Evolutionary conservation across 345 rosid genomes (phyloP).

Genomic region (Populus nigra): DNA sequence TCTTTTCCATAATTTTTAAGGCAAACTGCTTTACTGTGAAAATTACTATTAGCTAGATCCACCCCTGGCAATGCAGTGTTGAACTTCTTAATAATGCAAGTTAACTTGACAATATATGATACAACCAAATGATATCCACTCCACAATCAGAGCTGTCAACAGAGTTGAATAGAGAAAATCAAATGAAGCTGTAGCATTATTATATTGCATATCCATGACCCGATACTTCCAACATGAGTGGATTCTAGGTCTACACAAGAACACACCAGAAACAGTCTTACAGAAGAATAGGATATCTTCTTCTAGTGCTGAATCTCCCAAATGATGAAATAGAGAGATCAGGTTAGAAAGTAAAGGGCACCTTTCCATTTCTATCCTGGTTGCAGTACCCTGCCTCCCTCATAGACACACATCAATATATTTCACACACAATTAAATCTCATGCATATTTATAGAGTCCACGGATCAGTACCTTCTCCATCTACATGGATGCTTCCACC

Average conservation of each 20-base stretch:
- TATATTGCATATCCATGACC: background rate
- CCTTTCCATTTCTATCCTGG: background rate
- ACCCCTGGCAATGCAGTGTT: background rate
- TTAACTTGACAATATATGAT: background rate
- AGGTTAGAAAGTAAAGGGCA: background rate
- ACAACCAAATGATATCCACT: background rate
- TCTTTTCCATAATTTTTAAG: background rate
- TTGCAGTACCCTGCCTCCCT: background rate
- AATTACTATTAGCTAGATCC: background rate
- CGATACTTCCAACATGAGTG: too few species aligned
- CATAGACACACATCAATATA: too few species aligned
- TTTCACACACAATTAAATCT: too few species aligned
- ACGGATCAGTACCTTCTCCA: conserved; percentile 67
- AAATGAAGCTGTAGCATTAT: background rate
- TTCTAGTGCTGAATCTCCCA: background rate
- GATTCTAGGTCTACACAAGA: too few species aligned
- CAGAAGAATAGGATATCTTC: background rate
- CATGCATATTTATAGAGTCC: too few species aligned
- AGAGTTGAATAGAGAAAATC: background rate
- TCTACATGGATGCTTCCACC: conserved; percentile 99
- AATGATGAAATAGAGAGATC: background rate
- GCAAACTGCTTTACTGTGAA: too few species aligned
- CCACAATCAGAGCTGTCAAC: background rate
- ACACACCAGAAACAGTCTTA: background rate
- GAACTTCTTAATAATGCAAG: background rate